Evolutionary conservation across 345 rosid species (phyloP).

Genomic region (Anastatica hierochuntica): DNA sequence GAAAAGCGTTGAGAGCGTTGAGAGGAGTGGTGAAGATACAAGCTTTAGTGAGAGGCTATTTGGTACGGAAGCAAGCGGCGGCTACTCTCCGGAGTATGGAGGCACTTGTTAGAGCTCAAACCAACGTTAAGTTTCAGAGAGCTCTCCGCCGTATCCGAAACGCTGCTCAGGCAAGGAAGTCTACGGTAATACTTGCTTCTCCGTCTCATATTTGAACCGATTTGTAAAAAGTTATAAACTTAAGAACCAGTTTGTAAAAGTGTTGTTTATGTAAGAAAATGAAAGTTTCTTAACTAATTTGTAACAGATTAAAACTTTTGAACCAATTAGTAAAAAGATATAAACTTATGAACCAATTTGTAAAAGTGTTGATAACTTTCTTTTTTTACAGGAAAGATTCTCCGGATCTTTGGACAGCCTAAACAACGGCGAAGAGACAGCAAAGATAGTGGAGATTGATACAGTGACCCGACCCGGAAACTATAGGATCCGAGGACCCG

Average conservation of each 20-base stretch:
- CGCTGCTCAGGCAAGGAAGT: slow-evolving; percentile 37
- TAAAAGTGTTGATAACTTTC: neutral
- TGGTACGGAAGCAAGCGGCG: slow-evolving; percentile 64
- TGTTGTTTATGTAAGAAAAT: no score
- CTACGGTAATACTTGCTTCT: slow-evolving; percentile 29
- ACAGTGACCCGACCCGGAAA: slow-evolving; percentile 45
- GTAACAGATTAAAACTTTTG: neutral
- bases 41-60: slow-evolving; percentile 61
- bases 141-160: slow-evolving; percentile 22
- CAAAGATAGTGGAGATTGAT: slow-evolving; percentile 81
- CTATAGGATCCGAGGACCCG: slow-evolving; percentile 40
- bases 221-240: no score
- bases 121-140: slow-evolving; percentile 41
- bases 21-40: slow-evolving; percentile 73
- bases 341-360: neutral
- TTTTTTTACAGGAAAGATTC: slow-evolving; percentile 63
- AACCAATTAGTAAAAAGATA: neutral
- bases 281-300: no score
- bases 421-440: slow-evolving; percentile 38
- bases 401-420: slow-evolving; percentile 45
- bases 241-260: no score
- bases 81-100: slow-evolving; percentile 71
- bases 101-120: slow-evolving; percentile 70
- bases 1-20: slow-evolving; percentile 64
- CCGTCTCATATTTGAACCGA: no score